Base-by-base conservation (phyloP, 306 rosid genomes). In the Nissolia schottii region DNA sequence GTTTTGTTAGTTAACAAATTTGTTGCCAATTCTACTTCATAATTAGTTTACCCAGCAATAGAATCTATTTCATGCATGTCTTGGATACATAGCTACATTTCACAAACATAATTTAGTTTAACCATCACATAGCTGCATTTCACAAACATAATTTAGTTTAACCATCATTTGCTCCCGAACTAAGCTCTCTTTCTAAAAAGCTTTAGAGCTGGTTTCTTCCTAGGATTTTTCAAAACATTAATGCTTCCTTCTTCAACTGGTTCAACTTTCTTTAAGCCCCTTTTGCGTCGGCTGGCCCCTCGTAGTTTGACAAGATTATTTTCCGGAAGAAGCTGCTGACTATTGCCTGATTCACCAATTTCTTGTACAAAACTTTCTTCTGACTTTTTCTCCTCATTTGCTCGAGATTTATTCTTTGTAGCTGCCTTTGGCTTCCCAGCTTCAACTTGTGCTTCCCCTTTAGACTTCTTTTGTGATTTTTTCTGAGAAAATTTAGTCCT, bases 111-210 rank as follows among this genome's bases (percentile, higher is more conserved):
- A 6, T 18, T 14, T 15, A 41, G 43, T 12, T 28, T 38, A 70
- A 41, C 29, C 70, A 3, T 14, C 46, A 54, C n/a, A n/a, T n/a
- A 29, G 15, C 29, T 14, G 24, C 43, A 24, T 48, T 22, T 29
- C 49, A 6, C 22, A 14, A 51, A 31, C 31, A 50, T 24, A 37
- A 6, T 18, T 14, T 15, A 41, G 43, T 12, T 28, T 38, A 70
- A 41, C 29, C 70, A 3, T 14, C 46, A 54, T 27, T 23, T 59
- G 55, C 60, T 71, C 29, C 59, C 16, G 56, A 7, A 49, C 67
- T 70, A 87, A 8, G 75, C 73, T 54, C 12, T 85, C 81, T 70
- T 86, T 43, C 85, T 66, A 41, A 82, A 74, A 41, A 50, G 35
- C 64, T 72, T 79, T 10, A 16, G 58, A 29, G 79, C 66, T 70